Base-by-base conservation (phyloP, 441 rosid species). In the Euphorbia corollata region DNA sequence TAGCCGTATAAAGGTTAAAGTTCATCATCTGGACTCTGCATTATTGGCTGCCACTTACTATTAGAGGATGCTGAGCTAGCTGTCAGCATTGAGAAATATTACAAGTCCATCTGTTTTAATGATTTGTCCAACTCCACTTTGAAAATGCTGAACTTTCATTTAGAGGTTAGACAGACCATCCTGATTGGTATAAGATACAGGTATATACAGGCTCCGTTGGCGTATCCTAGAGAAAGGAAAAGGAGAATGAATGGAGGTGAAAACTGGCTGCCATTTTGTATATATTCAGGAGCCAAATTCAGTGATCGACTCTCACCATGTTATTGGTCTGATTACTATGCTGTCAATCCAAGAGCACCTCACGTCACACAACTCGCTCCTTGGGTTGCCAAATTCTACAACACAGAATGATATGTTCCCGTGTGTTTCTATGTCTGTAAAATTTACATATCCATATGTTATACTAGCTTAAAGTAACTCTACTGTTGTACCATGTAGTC, bases 201-300 rank as follows among this genome's bases (percentile, higher is more conserved):
- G 73, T 81, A 87, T 51, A 77, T 85, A 18, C 89, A 87, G 75
- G 86, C 92, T 59, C 89, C 92, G 11, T 36, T 83, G 77, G 89
- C 89, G 6, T 87, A 83, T 72, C 92, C 89, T 24, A 72, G 82
- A 71, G 92, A 87, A 70, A 74, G 86, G 76, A 82, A 75, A 61
- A 81, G 83, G 69, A 76, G 85, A 66, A 83, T 85, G 89, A 85
- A 86, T 45, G 91, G 89, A 0, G 92, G 86, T 41, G 83, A 82
- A 67, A 57, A 73, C 58, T 79, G 85, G 89, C 74, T 87, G 19
- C 92, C 92, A 55, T 82, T 76, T 67, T 79, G 87, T 63, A 23
- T 85, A 20, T 83, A 80, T 74, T 75, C 77, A 2, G 70, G 80
- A 64, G 83, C 81, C 4, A 53, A 76, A 16, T 78, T 83, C 15